These are phyloP conservation scores for Skeletonema tropicum DNA, from an alignment of 108 stramenopile species.

Conservation along the genomic window DNA sequence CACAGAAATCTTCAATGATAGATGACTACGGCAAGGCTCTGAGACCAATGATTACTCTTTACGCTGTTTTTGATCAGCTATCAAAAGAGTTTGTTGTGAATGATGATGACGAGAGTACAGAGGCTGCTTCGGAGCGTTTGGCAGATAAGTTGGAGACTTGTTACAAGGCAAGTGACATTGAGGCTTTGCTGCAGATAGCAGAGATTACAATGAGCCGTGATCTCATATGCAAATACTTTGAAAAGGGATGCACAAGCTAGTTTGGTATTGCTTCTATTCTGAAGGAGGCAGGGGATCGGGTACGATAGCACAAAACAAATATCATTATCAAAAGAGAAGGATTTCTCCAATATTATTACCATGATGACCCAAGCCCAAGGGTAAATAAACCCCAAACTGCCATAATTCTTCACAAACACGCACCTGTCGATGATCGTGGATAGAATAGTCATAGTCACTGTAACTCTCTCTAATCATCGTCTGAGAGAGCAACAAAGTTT, in stretches of 20 bases:
- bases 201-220: conserved; percentile 59
- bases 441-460: too few species aligned
- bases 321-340: too few species aligned
- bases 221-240: conserved; percentile 68
- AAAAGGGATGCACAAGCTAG: conserved; percentile 52
- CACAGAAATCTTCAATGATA: conserved; percentile 29
- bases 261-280: not conserved
- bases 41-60: conserved; percentile 77
- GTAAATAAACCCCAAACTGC: too few species aligned
- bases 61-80: conserved; percentile 75
- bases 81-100: conserved; percentile 65
- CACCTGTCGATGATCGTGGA: too few species aligned
- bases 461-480: too few species aligned
- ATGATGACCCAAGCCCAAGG: too few species aligned
- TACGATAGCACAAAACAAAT: too few species aligned
- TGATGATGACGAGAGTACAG: conserved; percentile 61
- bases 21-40: conserved; percentile 66
- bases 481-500: too few species aligned
- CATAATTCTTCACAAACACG: too few species aligned
- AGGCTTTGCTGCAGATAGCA: conserved; percentile 65
- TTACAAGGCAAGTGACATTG: conserved; percentile 56
- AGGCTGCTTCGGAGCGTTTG: conserved; percentile 56
- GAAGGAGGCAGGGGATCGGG: too few species aligned
- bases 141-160: conserved; percentile 62
- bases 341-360: too few species aligned